These are phyloP conservation scores for Fusarium oligoseptatum DNA, from an alignment of 2,329 filamentous ascomycete species.

Conservation along the genomic window DNA sequence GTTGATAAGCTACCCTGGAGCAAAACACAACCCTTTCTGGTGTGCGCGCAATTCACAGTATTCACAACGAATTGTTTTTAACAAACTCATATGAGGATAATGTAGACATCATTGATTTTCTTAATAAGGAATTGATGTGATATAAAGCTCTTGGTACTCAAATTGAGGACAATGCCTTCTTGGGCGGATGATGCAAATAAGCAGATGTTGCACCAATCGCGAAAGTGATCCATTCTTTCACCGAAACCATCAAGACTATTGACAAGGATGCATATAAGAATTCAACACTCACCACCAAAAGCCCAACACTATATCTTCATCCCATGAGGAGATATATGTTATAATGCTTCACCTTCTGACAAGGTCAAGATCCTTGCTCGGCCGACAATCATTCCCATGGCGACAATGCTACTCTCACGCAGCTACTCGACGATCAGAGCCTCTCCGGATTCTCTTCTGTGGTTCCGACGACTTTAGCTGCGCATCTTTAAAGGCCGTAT, in stretches of 20 bases:
- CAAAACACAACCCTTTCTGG: not conserved
- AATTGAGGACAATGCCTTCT: not conserved
- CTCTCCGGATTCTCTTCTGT: constrained; percentile 90
- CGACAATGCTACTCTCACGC: constrained; percentile 38
- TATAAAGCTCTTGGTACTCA: not conserved
- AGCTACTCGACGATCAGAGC: constrained; percentile 57
- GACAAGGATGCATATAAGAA: not conserved
- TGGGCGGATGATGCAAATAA: constrained; percentile 49
- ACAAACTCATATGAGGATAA: not conserved
- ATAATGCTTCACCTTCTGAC: constrained; percentile 39
- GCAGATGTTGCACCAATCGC: constrained; percentile 53
- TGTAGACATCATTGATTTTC: too few species aligned
- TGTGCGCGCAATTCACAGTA: not conserved
- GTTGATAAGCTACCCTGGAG: not conserved
- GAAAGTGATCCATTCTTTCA: constrained; percentile 12
- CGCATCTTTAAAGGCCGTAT: constrained; percentile 77
- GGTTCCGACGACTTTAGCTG: constrained; percentile 94
- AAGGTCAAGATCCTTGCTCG: constrained; percentile 19
- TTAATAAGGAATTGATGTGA: too few species aligned
- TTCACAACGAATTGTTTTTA: not conserved
- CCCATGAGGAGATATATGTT: not conserved
- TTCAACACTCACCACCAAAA: not conserved
- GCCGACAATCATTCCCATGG: constrained; percentile 14
- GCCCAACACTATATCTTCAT: not conserved
- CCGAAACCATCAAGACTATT: not conserved